Evolutionary conservation across 2,329 filamentous ascomycete species (phyloP), one percentile per base, ranked within the genome.

Genomic region (Penicillium sclerotiorum): DNA sequence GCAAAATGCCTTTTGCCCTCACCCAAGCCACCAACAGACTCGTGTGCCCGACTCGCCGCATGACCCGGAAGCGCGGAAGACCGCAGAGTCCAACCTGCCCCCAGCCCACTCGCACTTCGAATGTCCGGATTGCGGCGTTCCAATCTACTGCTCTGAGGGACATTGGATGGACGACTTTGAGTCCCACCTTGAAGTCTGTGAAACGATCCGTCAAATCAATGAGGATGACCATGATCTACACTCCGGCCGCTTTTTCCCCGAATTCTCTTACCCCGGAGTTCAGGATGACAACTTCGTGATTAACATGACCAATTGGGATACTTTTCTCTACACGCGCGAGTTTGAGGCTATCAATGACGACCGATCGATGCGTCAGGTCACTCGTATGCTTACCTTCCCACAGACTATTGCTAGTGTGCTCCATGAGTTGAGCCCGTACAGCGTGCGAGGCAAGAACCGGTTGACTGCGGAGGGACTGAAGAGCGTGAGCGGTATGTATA

Each of bases 291-390:
- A 96, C 69, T 89, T 91, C 27, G 80, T 94, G 58, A 84, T 96
- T 59, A 99, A 99, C 73, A 92, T 99, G 88, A 95, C 88, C 36
- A 99, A 95, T 71, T 99, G 94, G 94, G 94, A 99, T 71, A 97
- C 94, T 0, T 90, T 95, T 62, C 78, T 99, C 66, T 99, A 96
- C 69, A 95, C 91, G 3, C 82, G 94, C 64, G 88, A 95, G 63
- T 97, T 94, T 64, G 83, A 87, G 58, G 95, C 95, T 5, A 86
- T 99, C 66, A 91, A 99, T 69, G 85, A 91, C 54, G 92, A 96
- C 68, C 83, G 93, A 50, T 87, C 86, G 64, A 88, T 99, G 85
- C 82, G 94, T 52, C 95, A 99, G 72, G 92, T 91, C 21, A 99
- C 94, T 1, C 84, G 91, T 58, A 80, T 99, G 59, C 77, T 99